Base-by-base conservation (phyloP, 306 rosid species). In the Cucumis cinereus region DNA sequence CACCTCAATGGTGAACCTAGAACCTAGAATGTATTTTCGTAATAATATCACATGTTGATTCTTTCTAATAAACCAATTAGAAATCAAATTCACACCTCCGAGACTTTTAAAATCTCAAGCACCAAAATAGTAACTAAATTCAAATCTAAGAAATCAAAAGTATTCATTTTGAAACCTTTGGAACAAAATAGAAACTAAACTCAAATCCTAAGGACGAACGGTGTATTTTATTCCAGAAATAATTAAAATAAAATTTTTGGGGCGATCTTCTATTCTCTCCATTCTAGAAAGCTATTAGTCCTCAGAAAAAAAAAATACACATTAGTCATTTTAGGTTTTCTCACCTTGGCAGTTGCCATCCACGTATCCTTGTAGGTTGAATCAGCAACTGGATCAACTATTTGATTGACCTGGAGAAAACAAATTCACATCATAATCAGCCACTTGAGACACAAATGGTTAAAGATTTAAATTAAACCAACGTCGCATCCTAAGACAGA, bases 331-430 rank as follows among this genome's bases (percentile, higher is more conserved):
- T 24, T 38, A 7, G 58, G 43, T 8, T 49, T 71, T 77, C 88
- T 81, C 79, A 92, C 99, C 99, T 94, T 94, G 23, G 99, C 97
- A 73, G 90, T 90, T 74, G 89, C 87, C 99, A 90, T 85, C 99
- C 99, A 94, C 40, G 89, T 92, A 73, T 86, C 92, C 85, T 86
- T 94, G 86, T 94, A 94, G 58, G 98, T 90, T 79, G 98, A 88
- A 70, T 89, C 92, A 80, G 79, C 84, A 83, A 88, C 79, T 22
- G 99, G 99, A 82, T 94, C 97, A 72, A 83, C 77, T 82, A 92
- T 87, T 76, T 80, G 87, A 83, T 79, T 84, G 74, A 81, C 79
- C 99, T 94, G 89, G 76, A 49, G 75, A 79, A 73, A 77, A 52
- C 20, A 69, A 63, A 41, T 80, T 59, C 66, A 70, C 71, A 73